Evolutionary conservation across 1,284 basidiomycete genomes (phyloP).

Genomic region (Ceratobasidium papillatum): DNA sequence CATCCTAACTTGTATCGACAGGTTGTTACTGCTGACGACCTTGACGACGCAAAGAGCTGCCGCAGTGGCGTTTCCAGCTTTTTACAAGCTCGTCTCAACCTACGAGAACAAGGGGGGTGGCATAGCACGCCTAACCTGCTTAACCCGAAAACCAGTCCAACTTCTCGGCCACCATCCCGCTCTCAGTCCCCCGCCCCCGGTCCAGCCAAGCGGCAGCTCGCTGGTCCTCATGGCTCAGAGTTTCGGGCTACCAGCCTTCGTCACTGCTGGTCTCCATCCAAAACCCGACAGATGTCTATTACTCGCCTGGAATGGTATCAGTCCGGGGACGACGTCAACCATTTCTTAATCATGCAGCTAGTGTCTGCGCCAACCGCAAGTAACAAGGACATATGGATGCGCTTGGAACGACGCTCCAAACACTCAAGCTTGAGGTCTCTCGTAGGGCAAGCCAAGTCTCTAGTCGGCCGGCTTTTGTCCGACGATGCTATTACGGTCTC

Average conservation of each 20-base stretch:
- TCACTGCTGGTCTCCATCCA: background rate
- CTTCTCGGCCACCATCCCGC: background rate
- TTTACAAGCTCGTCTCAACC: background rate
- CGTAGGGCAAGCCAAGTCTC: background rate
- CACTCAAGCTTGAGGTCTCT: background rate
- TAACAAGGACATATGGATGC: background rate
- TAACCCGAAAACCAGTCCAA: background rate
- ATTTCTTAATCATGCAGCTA: slow-evolving; percentile 8
- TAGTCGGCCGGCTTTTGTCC: background rate
- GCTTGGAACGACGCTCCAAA: slow-evolving; percentile 16
- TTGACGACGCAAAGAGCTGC: background rate
- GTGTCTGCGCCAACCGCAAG: background rate
- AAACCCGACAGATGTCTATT: slow-evolving; percentile 18
- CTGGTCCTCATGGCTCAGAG: background rate
- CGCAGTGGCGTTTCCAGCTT: slow-evolving; percentile 1
- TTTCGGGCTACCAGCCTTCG: slow-evolving; percentile 7
- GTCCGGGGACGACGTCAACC: background rate
- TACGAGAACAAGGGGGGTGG: background rate
- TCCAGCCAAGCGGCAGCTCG: background rate
- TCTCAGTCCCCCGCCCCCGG: background rate
- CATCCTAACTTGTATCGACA: background rate
- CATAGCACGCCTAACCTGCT: background rate
- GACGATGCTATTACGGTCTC: background rate
- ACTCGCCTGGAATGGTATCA: slow-evolving; percentile 23
- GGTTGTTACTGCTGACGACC: slow-evolving; percentile 24